A percentile compares a stretch with the other conserved stretches of the same genome.
These are phyloP conservation scores for Globisporangium cederbergense DNA, from an alignment of 352 stramenopile genomes.

Conservation along the genomic window DNA sequence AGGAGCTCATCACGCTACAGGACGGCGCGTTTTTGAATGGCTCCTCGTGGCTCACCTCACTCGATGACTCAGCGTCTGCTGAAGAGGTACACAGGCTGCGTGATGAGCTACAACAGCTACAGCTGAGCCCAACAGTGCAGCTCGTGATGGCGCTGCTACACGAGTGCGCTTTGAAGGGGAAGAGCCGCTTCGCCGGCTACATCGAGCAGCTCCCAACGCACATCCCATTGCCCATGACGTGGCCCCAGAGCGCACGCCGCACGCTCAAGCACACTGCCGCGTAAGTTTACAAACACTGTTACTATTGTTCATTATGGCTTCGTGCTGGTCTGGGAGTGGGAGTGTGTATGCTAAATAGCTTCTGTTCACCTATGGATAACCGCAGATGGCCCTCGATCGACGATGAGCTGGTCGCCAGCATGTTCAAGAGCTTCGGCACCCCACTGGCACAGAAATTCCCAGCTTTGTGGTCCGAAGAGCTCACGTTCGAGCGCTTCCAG, in stretches of 20 bases:
- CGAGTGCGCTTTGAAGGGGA: conserved; percentile 29
- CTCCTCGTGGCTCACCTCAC: conserved; percentile 35
- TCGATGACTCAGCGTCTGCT: conserved; percentile 3
- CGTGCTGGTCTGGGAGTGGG: neutral
- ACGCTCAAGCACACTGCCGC: conserved; percentile 50
- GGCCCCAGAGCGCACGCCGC: conserved; percentile 24
- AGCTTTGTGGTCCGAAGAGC: conserved; percentile 33
- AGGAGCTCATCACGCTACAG: conserved; percentile 41
- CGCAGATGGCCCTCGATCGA: conserved; percentile 47
- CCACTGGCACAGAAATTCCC: conserved; percentile 38
- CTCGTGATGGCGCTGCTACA: conserved; percentile 46
- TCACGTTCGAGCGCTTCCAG: conserved; percentile 43
- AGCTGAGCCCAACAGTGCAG: conserved; percentile 44
- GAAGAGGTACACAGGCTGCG: conserved; percentile 18
- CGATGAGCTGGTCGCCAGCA: conserved; percentile 45
- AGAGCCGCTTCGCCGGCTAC: conserved; percentile 55
- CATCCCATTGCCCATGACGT: conserved; percentile 52
- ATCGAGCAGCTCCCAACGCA: conserved; percentile 46
- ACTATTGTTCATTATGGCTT: neutral
- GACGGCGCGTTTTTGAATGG: conserved; percentile 44
- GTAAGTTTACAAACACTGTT: conserved; percentile 14
- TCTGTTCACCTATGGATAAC: neutral
- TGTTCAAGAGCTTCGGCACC: conserved; percentile 36
- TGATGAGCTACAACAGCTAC: conserved; percentile 22
- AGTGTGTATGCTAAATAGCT: neutral